These are phyloP conservation scores for Fusarium metavorans DNA, from an alignment of 2,329 filamentous ascomycete species.

Conservation along the genomic window DNA sequence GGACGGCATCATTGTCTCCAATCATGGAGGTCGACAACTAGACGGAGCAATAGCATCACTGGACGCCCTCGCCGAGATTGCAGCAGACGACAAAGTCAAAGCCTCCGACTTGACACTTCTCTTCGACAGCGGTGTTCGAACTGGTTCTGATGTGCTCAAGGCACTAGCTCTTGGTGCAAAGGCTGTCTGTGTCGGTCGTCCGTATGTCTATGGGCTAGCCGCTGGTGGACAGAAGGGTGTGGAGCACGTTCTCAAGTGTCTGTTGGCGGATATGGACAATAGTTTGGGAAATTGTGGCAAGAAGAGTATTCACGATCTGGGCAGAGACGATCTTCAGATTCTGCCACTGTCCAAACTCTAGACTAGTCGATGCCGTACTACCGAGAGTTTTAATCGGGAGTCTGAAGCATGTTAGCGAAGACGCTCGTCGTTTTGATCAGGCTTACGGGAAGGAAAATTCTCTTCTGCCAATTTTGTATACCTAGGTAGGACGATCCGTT, in stretches of 20 bases:
- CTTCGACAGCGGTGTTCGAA: conserved; percentile 57
- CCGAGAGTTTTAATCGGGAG: not conserved
- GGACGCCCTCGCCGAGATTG: conserved; percentile 61
- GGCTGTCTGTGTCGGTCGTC: conserved; percentile 58
- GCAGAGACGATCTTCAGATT: conserved; percentile 33
- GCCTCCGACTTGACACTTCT: conserved; percentile 62
- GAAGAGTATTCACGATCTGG: conserved; percentile 48
- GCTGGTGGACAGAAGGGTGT: conserved; percentile 61
- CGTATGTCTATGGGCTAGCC: conserved; percentile 52
- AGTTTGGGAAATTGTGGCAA: conserved; percentile 68
- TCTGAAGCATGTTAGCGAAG: not conserved
- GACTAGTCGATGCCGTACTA: not conserved
- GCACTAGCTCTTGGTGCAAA: conserved; percentile 56
- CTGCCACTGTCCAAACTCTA: conserved; percentile 4
- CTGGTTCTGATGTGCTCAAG: conserved; percentile 56
- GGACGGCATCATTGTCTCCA: conserved; percentile 56
- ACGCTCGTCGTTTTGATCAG: not conserved
- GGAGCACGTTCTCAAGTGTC: conserved; percentile 61
- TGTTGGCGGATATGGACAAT: conserved; percentile 60
- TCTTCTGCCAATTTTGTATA: not conserved
- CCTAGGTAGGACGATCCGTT: too few species aligned
- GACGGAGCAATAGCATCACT: conserved; percentile 62
- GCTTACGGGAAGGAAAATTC: not conserved
- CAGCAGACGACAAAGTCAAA: conserved; percentile 63
- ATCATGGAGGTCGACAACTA: conserved; percentile 58